A percentile compares a stretch with the other conserved stretches of the same genome.
Evolutionary conservation across 78 protist species (phyloP).

Genomic region (slime mould (Dictyostelium discoideum)): DNA sequence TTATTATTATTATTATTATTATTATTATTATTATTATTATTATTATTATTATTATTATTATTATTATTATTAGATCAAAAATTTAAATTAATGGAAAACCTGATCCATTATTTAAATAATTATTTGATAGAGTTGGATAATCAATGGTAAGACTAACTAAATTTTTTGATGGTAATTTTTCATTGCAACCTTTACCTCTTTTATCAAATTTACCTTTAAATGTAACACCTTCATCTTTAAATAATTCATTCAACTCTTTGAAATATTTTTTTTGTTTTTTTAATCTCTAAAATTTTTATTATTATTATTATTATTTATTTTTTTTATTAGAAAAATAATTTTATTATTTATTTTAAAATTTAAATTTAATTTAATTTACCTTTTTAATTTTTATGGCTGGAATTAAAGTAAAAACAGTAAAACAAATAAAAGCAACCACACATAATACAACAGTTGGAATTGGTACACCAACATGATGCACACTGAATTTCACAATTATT

Average conservation of each 20-base stretch:
- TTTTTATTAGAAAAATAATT: no score
- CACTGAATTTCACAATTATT: neutral
- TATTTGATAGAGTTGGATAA: neutral
- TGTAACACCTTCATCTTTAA: neutral
- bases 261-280: neutral
- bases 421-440: neutral
- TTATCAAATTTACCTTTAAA: neutral
- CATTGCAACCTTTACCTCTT: neutral
- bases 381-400: neutral
- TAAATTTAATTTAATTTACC: no score
- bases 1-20: no score
- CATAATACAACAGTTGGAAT: neutral
- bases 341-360: no score
- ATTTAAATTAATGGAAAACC: neutral
- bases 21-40: no score
- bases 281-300: neutral
- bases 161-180: neutral
- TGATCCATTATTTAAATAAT: neutral
- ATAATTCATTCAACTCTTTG: neutral
- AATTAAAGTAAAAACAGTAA: neutral
- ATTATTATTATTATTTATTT: no score
- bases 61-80: no score
- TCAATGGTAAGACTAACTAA: neutral
- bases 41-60: no score
- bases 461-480: neutral